Evolutionary conservation across 352 stramenopile genomes (phyloP), one percentile per base, ranked within the genome.

Genomic region (Globisporangium recalcitrans): DNA sequence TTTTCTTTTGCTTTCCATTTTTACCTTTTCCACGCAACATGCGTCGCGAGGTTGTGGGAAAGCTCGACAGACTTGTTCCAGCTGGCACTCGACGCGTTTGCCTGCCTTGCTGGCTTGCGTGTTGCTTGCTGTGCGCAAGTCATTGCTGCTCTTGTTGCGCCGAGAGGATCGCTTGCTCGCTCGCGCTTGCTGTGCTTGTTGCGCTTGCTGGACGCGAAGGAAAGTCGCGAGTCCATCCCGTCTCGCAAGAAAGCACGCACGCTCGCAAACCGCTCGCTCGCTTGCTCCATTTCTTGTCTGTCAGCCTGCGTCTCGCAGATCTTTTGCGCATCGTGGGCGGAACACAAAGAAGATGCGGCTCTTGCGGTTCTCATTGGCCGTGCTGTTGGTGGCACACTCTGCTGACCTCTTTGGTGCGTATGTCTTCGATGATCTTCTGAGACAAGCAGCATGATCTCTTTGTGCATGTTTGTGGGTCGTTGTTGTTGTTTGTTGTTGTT

Each of bases 321-420:
- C 54, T 34, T 60, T 52, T 42, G 10, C 38, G 38, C 16, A 9
- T 42, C 4, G 36, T 9, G 38, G 38, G 38, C 38, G 38, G 38
- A 46, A 46, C 38, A 21, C 38, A 46, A 46, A 46, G 38, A 46
- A 42, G n/a, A 65, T 65, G 59, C 59, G 59, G 2, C 29, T 65
- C 27, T 26, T 53, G 21, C 59, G 42, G 19, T 3, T 60, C 1
- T n/a, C 27, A 16, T 31, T 65, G 10, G 51, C 58, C 14, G 48
- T 58, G 48, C 58, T 64, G 32, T 13, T 55, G 49, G 22, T 38
- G 19, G 46, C 38, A 26, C 22, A 36, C 46, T 59, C 36, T 19
- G 40, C 59, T 38, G 36, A 52, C 27, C n/a, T 64, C 32, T 26
- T 48, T 31, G 58, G 58, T 64, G 36, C 48, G 58, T 62, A 44